phyloP scores from a whole-genome alignment of 1,284 basidiomycete species.

The Gomphus bonarii region DNA sequence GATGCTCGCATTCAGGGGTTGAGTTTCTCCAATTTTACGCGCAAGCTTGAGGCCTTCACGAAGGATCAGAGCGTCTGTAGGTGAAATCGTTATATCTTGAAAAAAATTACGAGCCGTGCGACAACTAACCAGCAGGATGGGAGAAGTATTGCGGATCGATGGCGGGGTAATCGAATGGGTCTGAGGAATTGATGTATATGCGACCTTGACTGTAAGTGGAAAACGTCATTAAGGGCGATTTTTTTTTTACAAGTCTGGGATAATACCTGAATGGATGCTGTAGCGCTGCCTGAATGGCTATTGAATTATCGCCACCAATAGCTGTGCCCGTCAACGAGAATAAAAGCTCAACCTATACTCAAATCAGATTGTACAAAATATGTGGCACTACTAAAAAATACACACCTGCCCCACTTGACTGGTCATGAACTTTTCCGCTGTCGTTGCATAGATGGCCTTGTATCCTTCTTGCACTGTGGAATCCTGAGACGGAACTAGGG shows the following conservation, averaged over 20 bases:
- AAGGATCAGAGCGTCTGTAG: constrained; percentile 39
- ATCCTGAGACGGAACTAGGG: constrained; percentile 38
- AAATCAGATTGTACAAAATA: not conserved
- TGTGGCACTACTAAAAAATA: not conserved
- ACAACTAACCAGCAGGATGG: constrained; percentile 36
- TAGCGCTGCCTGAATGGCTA: constrained; percentile 54
- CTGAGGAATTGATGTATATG: constrained; percentile 38
- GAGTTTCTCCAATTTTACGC: constrained; percentile 30
- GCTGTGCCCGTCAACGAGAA: constrained; percentile 41
- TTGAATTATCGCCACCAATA: constrained; percentile 24
- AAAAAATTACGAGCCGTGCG: too few relatives aligned
- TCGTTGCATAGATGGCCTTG: constrained; percentile 47
- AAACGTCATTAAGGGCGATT: not conserved
- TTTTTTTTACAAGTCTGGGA: too few relatives aligned
- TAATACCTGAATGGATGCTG: constrained; percentile 50
- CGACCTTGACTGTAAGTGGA: constrained; percentile 20
- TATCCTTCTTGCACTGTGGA: constrained; percentile 48
- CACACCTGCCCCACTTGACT: constrained; percentile 28
- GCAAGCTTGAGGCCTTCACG: constrained; percentile 50
- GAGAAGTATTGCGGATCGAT: constrained; percentile 57
- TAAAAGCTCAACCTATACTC: constrained; percentile 46
- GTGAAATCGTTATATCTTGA: constrained; percentile 6
- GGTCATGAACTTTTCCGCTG: constrained; percentile 33
- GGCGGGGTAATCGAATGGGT: constrained; percentile 42
- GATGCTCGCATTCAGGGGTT: constrained; percentile 28